phyloP scores from a whole-genome alignment of 768 basidiomycete genomes.

The Suillus fuscotomentosus region DNA sequence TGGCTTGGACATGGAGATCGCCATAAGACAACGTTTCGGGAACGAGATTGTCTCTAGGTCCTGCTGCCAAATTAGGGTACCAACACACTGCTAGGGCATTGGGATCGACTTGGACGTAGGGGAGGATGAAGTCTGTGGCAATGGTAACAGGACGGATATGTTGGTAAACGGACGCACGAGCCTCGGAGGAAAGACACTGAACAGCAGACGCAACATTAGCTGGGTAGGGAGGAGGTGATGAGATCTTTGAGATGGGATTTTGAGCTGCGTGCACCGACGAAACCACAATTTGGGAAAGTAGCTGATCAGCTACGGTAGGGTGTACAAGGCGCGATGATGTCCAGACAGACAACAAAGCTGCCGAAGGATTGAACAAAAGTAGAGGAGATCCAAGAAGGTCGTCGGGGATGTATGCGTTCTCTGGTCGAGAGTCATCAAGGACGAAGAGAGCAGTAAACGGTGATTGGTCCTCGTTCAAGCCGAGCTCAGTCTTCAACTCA shows the following conservation, averaged over 20 bases:
- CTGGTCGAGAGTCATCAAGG: slow-evolving; percentile 3
- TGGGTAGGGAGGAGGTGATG: slow-evolving; percentile 8
- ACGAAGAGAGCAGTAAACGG: slow-evolving; percentile 19
- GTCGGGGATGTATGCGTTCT: background rate
- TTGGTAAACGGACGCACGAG: slow-evolving; percentile 10
- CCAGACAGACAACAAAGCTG: slow-evolving; percentile 15
- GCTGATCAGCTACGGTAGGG: slow-evolving; percentile 10
- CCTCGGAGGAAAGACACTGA: slow-evolving; percentile 14
- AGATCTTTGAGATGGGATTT: slow-evolving; percentile 11
- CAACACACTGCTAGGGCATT: slow-evolving; percentile 20
- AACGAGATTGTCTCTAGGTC: background rate
- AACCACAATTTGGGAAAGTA: slow-evolving; percentile 20
- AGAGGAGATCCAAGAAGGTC: slow-evolving; percentile 1
- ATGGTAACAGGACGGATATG: slow-evolving; percentile 19
- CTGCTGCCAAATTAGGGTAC: slow-evolving; percentile 17
- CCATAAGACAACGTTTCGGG: slow-evolving; percentile 27
- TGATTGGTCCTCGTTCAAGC: slow-evolving; percentile 1
- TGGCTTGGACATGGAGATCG: slow-evolving; percentile 35
- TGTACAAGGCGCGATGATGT: slow-evolving; percentile 13
- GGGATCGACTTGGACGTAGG: slow-evolving; percentile 14
- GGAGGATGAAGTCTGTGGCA: slow-evolving; percentile 24
- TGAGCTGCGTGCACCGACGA: slow-evolving; percentile 4
- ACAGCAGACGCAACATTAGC: slow-evolving; percentile 15
- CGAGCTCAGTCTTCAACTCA: background rate
- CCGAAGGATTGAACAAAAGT: slow-evolving; percentile 9